Percentiles rank a stretch among this genome's conserved stretches.
phyloP scores from a whole-genome alignment of 345 rosid genomes.

The Eucalyptus albens region DNA sequence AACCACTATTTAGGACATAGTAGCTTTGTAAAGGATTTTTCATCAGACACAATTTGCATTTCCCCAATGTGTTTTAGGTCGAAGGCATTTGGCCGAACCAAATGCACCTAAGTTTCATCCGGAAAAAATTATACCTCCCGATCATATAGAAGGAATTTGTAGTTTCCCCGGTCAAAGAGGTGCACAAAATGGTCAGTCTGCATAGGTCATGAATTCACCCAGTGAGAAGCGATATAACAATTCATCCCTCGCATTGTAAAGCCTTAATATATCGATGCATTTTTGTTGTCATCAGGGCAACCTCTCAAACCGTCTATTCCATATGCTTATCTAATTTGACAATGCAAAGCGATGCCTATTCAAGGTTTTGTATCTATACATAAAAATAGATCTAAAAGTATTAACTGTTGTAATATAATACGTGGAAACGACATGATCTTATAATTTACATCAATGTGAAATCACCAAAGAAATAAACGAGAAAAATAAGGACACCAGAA shows the following conservation, averaged over 20 bases:
- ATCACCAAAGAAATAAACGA: too few species aligned
- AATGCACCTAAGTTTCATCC: background rate
- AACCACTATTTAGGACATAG: too few species aligned
- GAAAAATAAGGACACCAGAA: too few species aligned
- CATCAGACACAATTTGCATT: too few species aligned
- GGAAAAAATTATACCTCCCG: too few species aligned
- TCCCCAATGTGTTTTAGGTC: accelerated
- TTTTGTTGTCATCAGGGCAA: background rate
- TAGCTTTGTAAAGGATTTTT: too few species aligned
- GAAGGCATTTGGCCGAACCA: too few species aligned
- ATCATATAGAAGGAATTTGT: background rate
- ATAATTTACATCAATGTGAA: too few species aligned
- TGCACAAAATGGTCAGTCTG: background rate
- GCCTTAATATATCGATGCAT: background rate
- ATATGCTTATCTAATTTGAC: background rate
- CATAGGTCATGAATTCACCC: background rate
- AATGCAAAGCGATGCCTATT: background rate
- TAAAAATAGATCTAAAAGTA: background rate
- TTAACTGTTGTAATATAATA: background rate
- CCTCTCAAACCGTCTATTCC: background rate
- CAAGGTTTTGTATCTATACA: background rate
- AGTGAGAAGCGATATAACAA: background rate
- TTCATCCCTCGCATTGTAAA: background rate
- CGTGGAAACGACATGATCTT: too few species aligned
- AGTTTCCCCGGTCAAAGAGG: background rate